Percentiles rank a stretch among this genome's conserved stretches.
phyloP scores from a whole-genome alignment of 1,139 yeast species.

The Pichia sp. region DNA sequence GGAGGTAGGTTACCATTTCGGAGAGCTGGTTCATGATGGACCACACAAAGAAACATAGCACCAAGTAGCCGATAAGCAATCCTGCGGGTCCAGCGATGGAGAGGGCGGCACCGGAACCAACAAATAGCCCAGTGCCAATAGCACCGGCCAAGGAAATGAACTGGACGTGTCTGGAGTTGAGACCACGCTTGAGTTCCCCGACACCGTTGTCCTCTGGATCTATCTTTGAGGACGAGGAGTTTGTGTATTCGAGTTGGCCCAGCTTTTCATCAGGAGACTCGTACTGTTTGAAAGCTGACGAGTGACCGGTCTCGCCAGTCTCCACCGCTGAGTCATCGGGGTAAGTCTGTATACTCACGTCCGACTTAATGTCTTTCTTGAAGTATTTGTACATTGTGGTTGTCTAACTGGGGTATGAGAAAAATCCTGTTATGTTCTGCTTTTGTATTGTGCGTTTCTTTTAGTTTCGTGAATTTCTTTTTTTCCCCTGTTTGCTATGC shows the following conservation, averaged over 20 bases:
- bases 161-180: constrained; percentile 43
- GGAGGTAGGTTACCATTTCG: constrained; percentile 61
- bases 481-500: not conserved
- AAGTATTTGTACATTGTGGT: not conserved
- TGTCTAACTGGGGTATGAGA: not conserved
- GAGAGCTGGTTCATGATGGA: constrained; percentile 55
- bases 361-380: not conserved
- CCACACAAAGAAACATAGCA: constrained; percentile 51
- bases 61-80: constrained; percentile 44
- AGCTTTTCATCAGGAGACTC: not conserved
- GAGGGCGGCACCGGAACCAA: constrained; percentile 48
- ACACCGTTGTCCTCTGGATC: constrained; percentile 14
- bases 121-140: constrained; percentile 67
- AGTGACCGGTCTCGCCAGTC: not conserved
- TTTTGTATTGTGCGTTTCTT: not conserved
- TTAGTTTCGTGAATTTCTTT: not conserved
- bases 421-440: not conserved
- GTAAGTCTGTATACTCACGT: not conserved
- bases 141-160: constrained; percentile 78
- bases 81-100: constrained; percentile 49
- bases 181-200: constrained; percentile 17
- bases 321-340: not conserved
- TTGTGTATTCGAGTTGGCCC: not conserved
- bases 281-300: not conserved
- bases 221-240: not conserved